Evolutionary conservation across 2,329 filamentous ascomycete genomes (phyloP).

Genomic region (Penicillium sp.): DNA sequence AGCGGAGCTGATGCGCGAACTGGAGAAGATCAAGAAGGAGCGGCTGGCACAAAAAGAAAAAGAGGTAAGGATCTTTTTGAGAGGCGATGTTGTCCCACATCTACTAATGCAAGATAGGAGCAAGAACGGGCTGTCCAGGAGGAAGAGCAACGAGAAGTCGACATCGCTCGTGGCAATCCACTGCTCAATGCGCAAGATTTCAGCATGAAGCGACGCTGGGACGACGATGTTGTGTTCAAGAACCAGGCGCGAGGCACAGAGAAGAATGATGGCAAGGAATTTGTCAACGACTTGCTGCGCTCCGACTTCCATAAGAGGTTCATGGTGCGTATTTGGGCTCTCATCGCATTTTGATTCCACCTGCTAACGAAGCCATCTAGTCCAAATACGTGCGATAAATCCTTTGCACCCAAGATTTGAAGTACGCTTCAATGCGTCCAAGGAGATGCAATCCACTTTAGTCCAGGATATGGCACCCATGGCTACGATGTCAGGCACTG

Average conservation of each 20-base stretch:
- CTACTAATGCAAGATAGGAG: slow-evolving; percentile 52
- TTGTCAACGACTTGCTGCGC: slow-evolving; percentile 90
- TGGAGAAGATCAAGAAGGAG: slow-evolving; percentile 91
- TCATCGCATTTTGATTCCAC: not conserved
- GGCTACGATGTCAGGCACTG: too few relatives aligned
- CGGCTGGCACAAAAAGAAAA: slow-evolving; percentile 75
- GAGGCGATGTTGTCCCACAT: not conserved
- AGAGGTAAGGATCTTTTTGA: slow-evolving; percentile 51
- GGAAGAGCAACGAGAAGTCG: slow-evolving; percentile 76
- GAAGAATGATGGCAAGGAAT: slow-evolving; percentile 88
- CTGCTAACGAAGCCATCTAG: slow-evolving; percentile 28
- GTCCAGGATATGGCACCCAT: too few relatives aligned
- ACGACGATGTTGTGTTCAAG: slow-evolving; percentile 98
- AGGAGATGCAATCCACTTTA: too few relatives aligned
- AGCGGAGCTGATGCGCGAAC: slow-evolving; percentile 83
- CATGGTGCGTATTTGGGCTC: slow-evolving; percentile 58
- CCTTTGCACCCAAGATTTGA: too few relatives aligned
- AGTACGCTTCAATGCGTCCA: too few relatives aligned
- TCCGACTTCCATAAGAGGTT: slow-evolving; percentile 98
- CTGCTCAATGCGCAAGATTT: slow-evolving; percentile 85
- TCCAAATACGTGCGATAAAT: slow-evolving; percentile 50
- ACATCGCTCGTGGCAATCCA: slow-evolving; percentile 90
- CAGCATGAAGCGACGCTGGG: slow-evolving; percentile 83
- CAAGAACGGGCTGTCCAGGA: slow-evolving; percentile 76
- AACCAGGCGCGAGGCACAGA: slow-evolving; percentile 96